A percentile compares a stretch with the other conserved stretches of the same genome.
These are phyloP conservation scores for Apiosordaria backusii DNA, from an alignment of 495 filamentous ascomycete species.

Conservation along the genomic window DNA sequence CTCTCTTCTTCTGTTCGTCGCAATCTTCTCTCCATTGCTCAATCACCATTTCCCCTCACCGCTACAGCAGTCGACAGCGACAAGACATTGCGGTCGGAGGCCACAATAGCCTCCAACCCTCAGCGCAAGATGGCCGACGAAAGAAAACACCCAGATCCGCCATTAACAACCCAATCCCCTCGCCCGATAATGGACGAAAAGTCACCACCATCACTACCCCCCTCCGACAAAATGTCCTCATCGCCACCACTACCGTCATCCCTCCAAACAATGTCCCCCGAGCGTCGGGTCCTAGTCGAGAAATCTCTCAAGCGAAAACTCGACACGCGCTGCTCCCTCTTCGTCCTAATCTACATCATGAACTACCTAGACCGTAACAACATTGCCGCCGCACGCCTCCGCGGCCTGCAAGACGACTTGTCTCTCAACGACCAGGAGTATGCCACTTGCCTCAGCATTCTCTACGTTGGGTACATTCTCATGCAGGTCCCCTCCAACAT, in stretches of 20 bases:
- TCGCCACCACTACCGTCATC: not conserved
- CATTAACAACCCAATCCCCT: not conserved
- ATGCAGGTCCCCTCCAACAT: conserved; percentile 48
- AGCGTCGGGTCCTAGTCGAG: conserved; percentile 35
- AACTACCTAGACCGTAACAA: conserved; percentile 72
- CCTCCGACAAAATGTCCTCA: not conserved
- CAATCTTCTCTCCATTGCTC: not conserved
- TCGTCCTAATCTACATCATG: conserved; percentile 62
- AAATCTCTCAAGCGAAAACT: conserved; percentile 43
- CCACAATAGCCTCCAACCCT: not conserved
- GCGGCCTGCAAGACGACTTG: conserved; percentile 45
- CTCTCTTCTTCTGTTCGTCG: not conserved
- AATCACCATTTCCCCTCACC: too few species aligned
- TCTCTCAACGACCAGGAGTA: conserved; percentile 38
- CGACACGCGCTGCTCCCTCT: conserved; percentile 40
- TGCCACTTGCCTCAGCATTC: conserved; percentile 39
- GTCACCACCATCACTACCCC: not conserved
- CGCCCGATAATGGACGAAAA: not conserved
- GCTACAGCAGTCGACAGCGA: too few species aligned
- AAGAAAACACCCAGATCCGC: not conserved
- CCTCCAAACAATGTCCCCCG: conserved; percentile 30
- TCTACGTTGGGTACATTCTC: conserved; percentile 53
- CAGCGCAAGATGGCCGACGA: not conserved
- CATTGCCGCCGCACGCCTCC: conserved; percentile 47
- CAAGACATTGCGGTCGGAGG: too few species aligned